Conservation (phyloP, 805 yeast genomes). For the Candida takata region DNA sequence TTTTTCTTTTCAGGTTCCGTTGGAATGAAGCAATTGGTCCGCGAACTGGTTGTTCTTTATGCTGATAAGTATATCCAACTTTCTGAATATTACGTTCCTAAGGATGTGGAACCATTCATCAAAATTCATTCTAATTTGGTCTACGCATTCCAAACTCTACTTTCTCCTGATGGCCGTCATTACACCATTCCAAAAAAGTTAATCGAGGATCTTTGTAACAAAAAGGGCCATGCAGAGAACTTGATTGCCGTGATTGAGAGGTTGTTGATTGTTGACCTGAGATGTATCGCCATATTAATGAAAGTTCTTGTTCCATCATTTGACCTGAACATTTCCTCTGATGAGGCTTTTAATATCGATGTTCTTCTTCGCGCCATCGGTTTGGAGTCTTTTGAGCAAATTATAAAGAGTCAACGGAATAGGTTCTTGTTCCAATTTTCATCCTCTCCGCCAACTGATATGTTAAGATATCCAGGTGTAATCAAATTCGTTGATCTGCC, state of each 20-base stretch:
- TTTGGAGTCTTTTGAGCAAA: conserved; percentile 1
- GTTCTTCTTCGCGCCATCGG: too few species aligned
- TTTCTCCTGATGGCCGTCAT: too few species aligned
- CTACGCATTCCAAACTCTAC: too few species aligned
- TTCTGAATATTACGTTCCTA: neutral
- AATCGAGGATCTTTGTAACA: neutral
- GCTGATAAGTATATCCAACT: neutral
- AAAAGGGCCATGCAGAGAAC: conserved; percentile 6
- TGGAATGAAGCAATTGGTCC: conserved; percentile 4
- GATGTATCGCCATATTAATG: conserved; percentile 16
- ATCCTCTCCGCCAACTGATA: neutral
- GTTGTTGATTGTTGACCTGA: conserved; percentile 13
- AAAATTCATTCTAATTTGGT: too few species aligned
- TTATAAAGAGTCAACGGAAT: neutral
- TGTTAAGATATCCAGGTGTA: conserved; percentile 41
- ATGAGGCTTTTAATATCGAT: too few species aligned
- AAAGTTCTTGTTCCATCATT: conserved; percentile 16
- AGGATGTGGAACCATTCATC: too few species aligned
- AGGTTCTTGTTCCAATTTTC: conserved; percentile 1
- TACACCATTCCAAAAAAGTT: too few species aligned
- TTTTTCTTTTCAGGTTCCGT: conserved; percentile 2
- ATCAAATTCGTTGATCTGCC: conserved; percentile 50
- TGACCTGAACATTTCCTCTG: conserved; percentile 1
- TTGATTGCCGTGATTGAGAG: conserved; percentile 7
- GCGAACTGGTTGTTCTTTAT: conserved; percentile 1